phyloP scores from a whole-genome alignment of 2,329 filamentous ascomycete species.

The Nigrospora sphaerica region DNA sequence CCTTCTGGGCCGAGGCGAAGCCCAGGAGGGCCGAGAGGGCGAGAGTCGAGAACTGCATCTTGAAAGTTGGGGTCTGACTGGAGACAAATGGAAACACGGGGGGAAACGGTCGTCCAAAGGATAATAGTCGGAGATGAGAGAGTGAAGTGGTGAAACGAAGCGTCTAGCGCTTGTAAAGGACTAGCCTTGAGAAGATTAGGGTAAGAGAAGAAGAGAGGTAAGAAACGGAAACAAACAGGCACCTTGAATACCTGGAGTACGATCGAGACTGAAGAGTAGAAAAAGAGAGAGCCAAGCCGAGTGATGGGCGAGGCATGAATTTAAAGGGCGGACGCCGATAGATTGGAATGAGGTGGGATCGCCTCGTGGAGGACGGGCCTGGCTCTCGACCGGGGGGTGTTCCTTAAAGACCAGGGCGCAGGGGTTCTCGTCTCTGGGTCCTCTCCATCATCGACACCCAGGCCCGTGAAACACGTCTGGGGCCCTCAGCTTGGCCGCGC shows the following conservation, averaged over 20 bases:
- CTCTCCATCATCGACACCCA: not conserved
- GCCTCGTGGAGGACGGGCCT: conserved; percentile 23
- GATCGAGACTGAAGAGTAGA: conserved; percentile 16
- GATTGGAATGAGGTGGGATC: conserved; percentile 27
- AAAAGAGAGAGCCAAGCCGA: conserved; percentile 15
- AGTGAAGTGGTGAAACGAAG: conserved; percentile 18
- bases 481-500: conserved; percentile 1
- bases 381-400: conserved; percentile 9
- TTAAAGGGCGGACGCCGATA: conserved; percentile 25
- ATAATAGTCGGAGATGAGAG: conserved; percentile 1
- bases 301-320: conserved; percentile 27
- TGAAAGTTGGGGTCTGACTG: conserved; percentile 19
- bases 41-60: conserved; percentile 46
- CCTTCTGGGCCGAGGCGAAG: conserved; percentile 29
- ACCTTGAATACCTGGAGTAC: conserved; percentile 1
- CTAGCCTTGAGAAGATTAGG: conserved; percentile 34
- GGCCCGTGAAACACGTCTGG: conserved; percentile 7
- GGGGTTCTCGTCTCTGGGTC: conserved; percentile 6
- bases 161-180: conserved; percentile 43
- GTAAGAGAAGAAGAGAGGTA: conserved; percentile 16
- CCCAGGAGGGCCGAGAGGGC: conserved; percentile 39
- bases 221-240: conserved; percentile 13
- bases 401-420: conserved; percentile 9
- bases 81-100: conserved; percentile 3
- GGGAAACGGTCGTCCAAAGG: conserved; percentile 30